Evolutionary conservation across 2,329 filamentous ascomycete genomes (phyloP).

Genomic region (Monosporascus sp.): DNA sequence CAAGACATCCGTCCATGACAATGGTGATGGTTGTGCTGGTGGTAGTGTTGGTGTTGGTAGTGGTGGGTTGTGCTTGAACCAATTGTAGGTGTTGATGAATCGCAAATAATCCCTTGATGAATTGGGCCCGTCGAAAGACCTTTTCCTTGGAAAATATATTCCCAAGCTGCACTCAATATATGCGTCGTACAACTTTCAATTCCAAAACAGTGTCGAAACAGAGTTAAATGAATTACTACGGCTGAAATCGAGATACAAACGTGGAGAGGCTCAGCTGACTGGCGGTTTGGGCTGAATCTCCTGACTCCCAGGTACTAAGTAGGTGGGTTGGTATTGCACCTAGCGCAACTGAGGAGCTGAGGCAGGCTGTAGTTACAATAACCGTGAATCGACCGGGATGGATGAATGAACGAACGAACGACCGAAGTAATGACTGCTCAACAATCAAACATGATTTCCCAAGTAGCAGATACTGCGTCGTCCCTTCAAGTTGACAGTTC

Average conservation of each 20-base stretch:
- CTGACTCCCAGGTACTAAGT: neutral
- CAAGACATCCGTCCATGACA: constrained; percentile 17
- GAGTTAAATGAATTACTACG: too few species aligned
- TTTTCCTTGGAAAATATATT: too few species aligned
- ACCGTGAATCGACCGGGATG: neutral
- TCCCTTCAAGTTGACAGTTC: neutral
- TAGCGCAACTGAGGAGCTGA: neutral
- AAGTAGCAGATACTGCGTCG: neutral
- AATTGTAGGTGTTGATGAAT: neutral
- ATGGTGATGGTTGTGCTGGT: neutral
- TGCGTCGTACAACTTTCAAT: too few species aligned
- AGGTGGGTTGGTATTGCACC: neutral
- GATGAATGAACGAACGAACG: neutral
- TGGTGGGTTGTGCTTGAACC: neutral
- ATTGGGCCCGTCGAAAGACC: too few species aligned
- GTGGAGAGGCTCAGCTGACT: neutral
- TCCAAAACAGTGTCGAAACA: too few species aligned
- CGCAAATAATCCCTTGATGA: too few species aligned
- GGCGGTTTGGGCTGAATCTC: neutral
- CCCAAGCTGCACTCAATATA: too few species aligned
- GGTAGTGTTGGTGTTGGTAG: neutral
- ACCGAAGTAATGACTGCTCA: neutral
- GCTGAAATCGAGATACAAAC: too few species aligned
- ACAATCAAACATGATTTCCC: neutral
- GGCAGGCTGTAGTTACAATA: neutral